These are phyloP conservation scores for Pythium biforme DNA, from an alignment of 352 stramenopile genomes.

Conservation along the genomic window DNA sequence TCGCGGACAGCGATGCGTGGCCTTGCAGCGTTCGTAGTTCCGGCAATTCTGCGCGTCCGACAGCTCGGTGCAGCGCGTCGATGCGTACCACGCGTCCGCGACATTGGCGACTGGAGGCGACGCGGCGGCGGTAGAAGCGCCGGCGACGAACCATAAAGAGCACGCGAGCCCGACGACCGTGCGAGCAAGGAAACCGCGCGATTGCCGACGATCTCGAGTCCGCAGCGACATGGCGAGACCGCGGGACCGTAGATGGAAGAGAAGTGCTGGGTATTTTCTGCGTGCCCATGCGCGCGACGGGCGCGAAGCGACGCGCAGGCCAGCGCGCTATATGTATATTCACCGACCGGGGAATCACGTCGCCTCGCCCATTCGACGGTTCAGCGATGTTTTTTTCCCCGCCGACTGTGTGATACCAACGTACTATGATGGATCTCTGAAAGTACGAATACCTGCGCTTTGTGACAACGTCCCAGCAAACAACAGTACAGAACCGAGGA, in stretches of 20 bases:
- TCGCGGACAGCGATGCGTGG: conserved; percentile 90
- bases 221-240: neutral
- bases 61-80: conserved; percentile 58
- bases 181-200: too few relatives aligned
- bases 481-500: neutral
- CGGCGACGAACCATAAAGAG: neutral
- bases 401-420: too few relatives aligned
- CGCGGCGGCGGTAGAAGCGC: neutral
- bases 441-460: neutral
- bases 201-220: too few relatives aligned
- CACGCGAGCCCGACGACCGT: neutral
- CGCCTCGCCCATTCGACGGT: too few relatives aligned
- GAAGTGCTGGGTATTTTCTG: too few relatives aligned
- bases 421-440: neutral
- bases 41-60: conserved; percentile 39
- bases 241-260: too few relatives aligned
- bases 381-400: too few relatives aligned
- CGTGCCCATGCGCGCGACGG: too few relatives aligned
- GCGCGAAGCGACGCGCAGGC: too few relatives aligned
- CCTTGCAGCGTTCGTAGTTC: conserved; percentile 94
- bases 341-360: too few relatives aligned
- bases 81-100: conserved; percentile 49
- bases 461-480: too few relatives aligned
- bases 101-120: conserved; percentile 13
- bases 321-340: too few relatives aligned